Conservation (phyloP, 2,329 filamentous ascomycete genomes). For the Fusarium transvaalense region DNA sequence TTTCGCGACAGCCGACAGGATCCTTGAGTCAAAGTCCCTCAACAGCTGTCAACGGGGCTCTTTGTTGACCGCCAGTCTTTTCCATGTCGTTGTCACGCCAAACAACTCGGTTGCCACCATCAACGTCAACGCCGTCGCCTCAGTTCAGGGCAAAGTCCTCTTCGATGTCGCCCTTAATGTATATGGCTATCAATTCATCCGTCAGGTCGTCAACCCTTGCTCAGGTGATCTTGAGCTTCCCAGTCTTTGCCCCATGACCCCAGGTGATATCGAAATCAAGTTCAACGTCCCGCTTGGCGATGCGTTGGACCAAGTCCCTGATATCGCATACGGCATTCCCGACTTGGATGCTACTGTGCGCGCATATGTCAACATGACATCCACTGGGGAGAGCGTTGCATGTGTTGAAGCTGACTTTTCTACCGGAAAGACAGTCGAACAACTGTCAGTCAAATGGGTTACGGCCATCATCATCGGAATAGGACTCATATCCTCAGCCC, state of each 20-base stretch:
- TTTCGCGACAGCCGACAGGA: conserved; percentile 64
- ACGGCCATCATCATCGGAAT: conserved; percentile 89
- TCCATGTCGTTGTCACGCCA: conserved; percentile 85
- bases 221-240: conserved; percentile 64
- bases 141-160: conserved; percentile 82
- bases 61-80: conserved; percentile 86
- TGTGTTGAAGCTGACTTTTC: conserved; percentile 90
- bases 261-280: conserved; percentile 80
- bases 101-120: conserved; percentile 78
- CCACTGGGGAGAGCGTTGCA: conserved; percentile 73
- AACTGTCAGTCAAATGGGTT: conserved; percentile 88
- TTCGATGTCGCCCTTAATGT: conserved; percentile 82
- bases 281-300: conserved; percentile 74
- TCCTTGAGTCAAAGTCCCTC: conserved; percentile 85
- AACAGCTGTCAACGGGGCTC: conserved; percentile 87
- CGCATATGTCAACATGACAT: conserved; percentile 80
- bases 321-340: conserved; percentile 88
- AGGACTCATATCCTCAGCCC: conserved; percentile 84
- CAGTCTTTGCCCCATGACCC: conserved; percentile 90
- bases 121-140: conserved; percentile 82
- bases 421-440: conserved; percentile 91
- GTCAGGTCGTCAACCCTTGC: conserved; percentile 80
- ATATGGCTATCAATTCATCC: conserved; percentile 82
- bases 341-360: conserved; percentile 89
- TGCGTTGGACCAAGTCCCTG: conserved; percentile 76